Evolutionary conservation across 495 filamentous ascomycete species (phyloP).

Genomic region (Platismatia glauca): DNA sequence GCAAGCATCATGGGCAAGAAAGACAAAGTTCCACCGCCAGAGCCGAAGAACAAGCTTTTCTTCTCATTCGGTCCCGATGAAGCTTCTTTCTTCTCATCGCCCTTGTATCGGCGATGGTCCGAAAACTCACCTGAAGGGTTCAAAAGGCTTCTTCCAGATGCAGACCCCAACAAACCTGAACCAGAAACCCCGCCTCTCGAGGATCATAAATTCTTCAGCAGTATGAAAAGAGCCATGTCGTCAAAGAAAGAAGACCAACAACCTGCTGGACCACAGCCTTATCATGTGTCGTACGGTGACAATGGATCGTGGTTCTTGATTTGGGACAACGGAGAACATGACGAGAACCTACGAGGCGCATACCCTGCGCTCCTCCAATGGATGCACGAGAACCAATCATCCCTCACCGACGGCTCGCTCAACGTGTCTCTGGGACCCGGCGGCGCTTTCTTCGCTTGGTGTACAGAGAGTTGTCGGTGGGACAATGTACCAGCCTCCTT

Average conservation of each 20-base stretch:
- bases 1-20: background rate
- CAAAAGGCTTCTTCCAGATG: background rate
- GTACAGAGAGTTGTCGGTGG: background rate
- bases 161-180: background rate
- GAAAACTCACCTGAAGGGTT: background rate
- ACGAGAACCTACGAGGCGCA: background rate
- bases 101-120: background rate
- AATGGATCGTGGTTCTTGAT: background rate
- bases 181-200: background rate
- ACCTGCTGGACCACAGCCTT: background rate
- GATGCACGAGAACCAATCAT: constrained; percentile 3
- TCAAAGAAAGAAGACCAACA: background rate
- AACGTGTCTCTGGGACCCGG: background rate
- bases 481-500: background rate
- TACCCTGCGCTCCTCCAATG: background rate
- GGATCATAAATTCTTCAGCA: background rate
- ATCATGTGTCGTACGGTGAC: background rate
- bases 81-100: background rate
- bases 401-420: background rate
- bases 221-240: background rate
- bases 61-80: background rate
- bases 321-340: background rate
- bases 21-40: background rate
- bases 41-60: constrained; percentile 3
- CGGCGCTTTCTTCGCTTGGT: constrained; percentile 1